phyloP scores from a whole-genome alignment of 768 basidiomycete species.

The Dictyophora rubrovolvata region DNA sequence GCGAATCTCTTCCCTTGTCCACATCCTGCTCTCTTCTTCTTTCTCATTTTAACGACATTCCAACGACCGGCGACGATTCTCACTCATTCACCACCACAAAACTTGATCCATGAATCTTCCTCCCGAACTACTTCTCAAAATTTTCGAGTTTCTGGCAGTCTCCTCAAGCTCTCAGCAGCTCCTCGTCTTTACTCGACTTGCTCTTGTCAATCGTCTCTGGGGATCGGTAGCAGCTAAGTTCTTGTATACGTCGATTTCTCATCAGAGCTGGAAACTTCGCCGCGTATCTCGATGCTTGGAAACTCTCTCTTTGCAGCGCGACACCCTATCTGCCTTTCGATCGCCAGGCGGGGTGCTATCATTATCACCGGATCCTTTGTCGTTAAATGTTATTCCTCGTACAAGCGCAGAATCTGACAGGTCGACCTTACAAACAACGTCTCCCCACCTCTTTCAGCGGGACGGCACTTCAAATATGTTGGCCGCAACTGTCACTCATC shows the following conservation, averaged over 20 bases:
- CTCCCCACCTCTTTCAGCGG: background rate
- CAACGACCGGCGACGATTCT: too few species aligned
- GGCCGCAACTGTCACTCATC: conserved; percentile 1
- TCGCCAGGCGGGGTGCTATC: background rate
- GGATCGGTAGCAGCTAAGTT: background rate
- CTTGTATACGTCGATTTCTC: conserved; percentile 5
- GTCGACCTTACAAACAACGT: background rate
- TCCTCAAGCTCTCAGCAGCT: background rate
- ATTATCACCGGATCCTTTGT: background rate
- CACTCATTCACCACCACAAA: too few species aligned
- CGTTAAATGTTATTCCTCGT: background rate
- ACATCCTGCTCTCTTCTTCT: too few species aligned
- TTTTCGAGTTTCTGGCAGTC: conserved; percentile 3
- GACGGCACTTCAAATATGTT: background rate
- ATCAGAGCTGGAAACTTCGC: conserved; percentile 2
- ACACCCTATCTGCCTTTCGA: background rate
- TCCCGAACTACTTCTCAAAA: background rate
- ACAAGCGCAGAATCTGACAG: background rate
- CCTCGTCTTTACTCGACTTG: background rate
- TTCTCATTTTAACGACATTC: too few species aligned
- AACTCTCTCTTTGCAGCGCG: background rate
- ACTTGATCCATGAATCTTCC: conserved; percentile 1
- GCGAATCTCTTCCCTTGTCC: too few species aligned
- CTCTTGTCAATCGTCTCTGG: background rate
- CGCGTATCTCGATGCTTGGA: conserved; percentile 3